Evolutionary conservation across 208 protist species (phyloP), one percentile per base, ranked within the genome.

Genomic region (Trypanosoma rangeli): DNA sequence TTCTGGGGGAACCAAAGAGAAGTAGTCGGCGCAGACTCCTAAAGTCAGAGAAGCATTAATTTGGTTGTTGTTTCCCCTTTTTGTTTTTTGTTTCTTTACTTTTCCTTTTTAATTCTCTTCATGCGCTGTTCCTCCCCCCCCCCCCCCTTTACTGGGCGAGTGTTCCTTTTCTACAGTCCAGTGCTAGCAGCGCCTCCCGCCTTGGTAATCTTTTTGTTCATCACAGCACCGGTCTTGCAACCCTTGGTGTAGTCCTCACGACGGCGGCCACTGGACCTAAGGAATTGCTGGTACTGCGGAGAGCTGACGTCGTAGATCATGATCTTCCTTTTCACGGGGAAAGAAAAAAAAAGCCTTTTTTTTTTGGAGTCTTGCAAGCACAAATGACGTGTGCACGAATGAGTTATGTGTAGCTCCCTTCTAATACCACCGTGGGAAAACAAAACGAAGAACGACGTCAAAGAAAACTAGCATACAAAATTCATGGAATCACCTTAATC

Each of bases 301-400:
- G 90, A 95, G 78, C 83, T 94, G 61, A 87, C 86, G 62, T 97
- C 93, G 90, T 97, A 97, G 80, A 97, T 97, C 93, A 97, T 97
- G 18, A 37, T 88, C 48, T 63, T 3, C 28, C 13, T 33, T 60
- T 52, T 62, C 37, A 29, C 56, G 7, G 5, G 35, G 0, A 63
- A 9, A 48, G 16, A 18, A 54, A 4, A 20, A 22, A 65, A 22
- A 65, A 58, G n/a, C 37, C 10, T n/a, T 69, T 16, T 61, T 39
- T 64, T 61, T 5, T 8, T 62, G 3, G 12, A 16, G 8, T 49
- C 35, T 49, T 2, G 29, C 57, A 46, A 49, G 37, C 39, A 53
- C 12, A 24, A 12, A 26, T 53, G 49, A 7, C 24, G 7, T 53
- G 49, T 53, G n/a, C 49, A 20, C 22, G 22, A 9, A 26, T 26